Base-by-base conservation (phyloP, 768 basidiomycete species). In the Cystofilobasidium ferigula region DNA sequence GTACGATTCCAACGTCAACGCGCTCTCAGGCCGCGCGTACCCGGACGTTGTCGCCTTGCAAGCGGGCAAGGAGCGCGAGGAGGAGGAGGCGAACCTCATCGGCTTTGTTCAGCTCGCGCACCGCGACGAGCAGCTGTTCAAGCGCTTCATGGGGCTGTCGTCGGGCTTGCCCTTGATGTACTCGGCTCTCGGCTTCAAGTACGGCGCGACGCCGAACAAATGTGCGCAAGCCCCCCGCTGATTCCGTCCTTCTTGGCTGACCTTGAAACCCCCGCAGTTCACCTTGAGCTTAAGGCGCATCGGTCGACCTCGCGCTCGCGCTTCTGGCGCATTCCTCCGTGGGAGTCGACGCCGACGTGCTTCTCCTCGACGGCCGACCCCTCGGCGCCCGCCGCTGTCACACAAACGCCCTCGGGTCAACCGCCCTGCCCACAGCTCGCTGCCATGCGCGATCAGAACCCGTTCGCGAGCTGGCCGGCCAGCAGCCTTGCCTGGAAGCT, bases 41-140 rank as follows among this genome's bases (percentile, higher is more conserved):
- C n/a, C n/a, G n/a, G n/a, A n/a, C 20, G 34, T 47, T 18, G 40
- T 5, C 22, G 28, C 34, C 30, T 18, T 30, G 3, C 6, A 24
- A 26, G 24, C 61, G 34, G 45, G 9, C 24, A 16, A 12, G 10
- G 24, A 58, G 57, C 35, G 57, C 13, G 34, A 66, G 16, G 66
- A 68, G 40, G 66, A 68, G 24, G 66, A 68, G 45, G 59, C 59
- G 18, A 42, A 57, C 43, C 42, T 68, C 12, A 68, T 62, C 32
- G 40, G 43, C 7, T 68, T 68, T 35, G 66, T 59, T 12, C 60
- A 68, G 54, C 54, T 68, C 22, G 43, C 54, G 35, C 60, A 62
- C 36, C 53, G 61, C 18, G 66, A 68, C 48, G 66, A 68, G 48
- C 66, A 68, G 47, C n/a, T 68, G 22, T 68, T 62, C 61, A 68